Percentiles rank a stretch among this genome's conserved stretches.
Conservation (phyloP, 1,139 yeast genomes). For the Geotrichum cucujoidarum region DNA sequence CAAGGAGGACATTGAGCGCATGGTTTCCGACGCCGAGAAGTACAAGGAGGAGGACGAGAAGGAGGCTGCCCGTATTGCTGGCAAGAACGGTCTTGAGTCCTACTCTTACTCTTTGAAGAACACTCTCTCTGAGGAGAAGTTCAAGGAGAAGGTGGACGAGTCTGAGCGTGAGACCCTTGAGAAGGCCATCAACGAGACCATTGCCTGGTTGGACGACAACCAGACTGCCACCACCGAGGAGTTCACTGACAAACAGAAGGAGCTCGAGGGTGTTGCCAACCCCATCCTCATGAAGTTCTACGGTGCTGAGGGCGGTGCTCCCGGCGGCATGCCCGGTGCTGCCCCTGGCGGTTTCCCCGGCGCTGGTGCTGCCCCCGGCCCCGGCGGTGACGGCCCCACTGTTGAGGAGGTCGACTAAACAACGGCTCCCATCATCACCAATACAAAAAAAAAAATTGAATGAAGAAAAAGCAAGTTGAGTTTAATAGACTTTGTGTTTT, state of each 20-base stretch:
- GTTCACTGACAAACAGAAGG: slow-evolving; percentile 86
- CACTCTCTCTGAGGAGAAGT: slow-evolving; percentile 71
- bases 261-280: slow-evolving; percentile 87
- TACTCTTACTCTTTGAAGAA: slow-evolving; percentile 87
- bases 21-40: slow-evolving; percentile 89
- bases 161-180: slow-evolving; percentile 74
- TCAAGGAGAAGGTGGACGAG: slow-evolving; percentile 77
- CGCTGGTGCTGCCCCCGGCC: slow-evolving; percentile 41
- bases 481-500: background rate
- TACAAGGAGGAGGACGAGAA: slow-evolving; percentile 80
- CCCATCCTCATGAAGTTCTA: slow-evolving; percentile 92
- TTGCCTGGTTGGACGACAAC: slow-evolving; percentile 84
- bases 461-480: background rate
- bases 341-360: slow-evolving; percentile 68
- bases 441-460: no score
- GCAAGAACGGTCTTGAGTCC: slow-evolving; percentile 88
- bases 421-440: background rate
- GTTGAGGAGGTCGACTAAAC: slow-evolving; percentile 87
- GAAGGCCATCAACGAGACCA: slow-evolving; percentile 80
- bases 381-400: slow-evolving; percentile 59
- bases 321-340: slow-evolving; percentile 53
- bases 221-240: slow-evolving; percentile 85
- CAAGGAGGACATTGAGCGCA: slow-evolving; percentile 89
- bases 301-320: slow-evolving; percentile 50
- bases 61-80: slow-evolving; percentile 70